These are phyloP conservation scores for Helicosporidium sp. DNA, from an alignment of 139 green algal species.

Conservation along the genomic window DNA sequence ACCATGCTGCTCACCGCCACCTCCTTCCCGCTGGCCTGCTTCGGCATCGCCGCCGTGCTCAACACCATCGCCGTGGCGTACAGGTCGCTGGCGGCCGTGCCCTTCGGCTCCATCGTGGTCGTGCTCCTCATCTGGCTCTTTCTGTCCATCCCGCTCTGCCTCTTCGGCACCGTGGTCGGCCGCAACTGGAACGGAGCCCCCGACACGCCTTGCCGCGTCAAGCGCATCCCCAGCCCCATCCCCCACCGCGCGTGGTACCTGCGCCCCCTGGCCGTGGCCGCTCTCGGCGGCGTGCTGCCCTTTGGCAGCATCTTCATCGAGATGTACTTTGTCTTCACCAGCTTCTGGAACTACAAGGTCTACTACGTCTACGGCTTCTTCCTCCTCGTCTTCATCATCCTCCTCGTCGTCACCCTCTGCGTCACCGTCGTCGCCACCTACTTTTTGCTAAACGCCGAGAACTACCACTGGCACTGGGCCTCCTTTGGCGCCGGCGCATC, in stretches of 20 bases:
- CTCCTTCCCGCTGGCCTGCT: slow-evolving; percentile 52
- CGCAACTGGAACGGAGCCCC: slow-evolving; percentile 34
- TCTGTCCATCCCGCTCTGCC: slow-evolving; percentile 76
- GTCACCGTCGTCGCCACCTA: slow-evolving; percentile 87
- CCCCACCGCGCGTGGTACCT: slow-evolving; percentile 80
- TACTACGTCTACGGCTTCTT: slow-evolving; percentile 99
- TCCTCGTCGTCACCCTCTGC: slow-evolving; percentile 75
- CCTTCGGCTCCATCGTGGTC: slow-evolving; percentile 72
- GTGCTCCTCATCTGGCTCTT: slow-evolving; percentile 83
- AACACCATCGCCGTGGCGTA: slow-evolving; percentile 93
- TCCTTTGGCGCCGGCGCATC: slow-evolving; percentile 62
- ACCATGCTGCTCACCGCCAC: slow-evolving; percentile 70
- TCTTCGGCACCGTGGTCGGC: slow-evolving; percentile 62
- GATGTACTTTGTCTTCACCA: slow-evolving; percentile 96
- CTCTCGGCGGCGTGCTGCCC: slow-evolving; percentile 71
- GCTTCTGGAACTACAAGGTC: slow-evolving; percentile 93
- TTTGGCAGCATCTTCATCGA: slow-evolving; percentile 98
- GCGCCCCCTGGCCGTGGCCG: slow-evolving; percentile 38
- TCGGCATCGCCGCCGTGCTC: slow-evolving; percentile 69
- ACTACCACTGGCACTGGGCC: slow-evolving; percentile 96
- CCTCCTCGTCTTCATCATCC: slow-evolving; percentile 84
- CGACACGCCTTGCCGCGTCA: slow-evolving; percentile 57
- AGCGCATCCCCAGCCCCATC: slow-evolving; percentile 84
- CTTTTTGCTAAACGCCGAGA: slow-evolving; percentile 95
- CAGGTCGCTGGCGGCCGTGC: slow-evolving; percentile 59